Base-by-base conservation (phyloP, 1,139 yeast genomes). In the Candida albicans region DNA sequence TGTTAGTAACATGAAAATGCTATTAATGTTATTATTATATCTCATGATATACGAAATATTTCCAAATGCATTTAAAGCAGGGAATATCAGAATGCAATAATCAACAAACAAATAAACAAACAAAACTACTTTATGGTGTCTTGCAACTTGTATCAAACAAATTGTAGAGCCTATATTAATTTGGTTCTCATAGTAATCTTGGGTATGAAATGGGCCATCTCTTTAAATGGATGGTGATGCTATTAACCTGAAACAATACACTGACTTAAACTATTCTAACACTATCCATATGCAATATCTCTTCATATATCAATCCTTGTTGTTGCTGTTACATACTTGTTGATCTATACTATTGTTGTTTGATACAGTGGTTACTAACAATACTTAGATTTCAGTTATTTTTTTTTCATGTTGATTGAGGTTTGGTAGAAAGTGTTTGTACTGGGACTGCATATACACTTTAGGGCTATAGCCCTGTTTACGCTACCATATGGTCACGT, bases 1-100 rank as follows among this genome's bases (percentile, higher is more conserved):
- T 10, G 47, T 47, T 49, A 47, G 51, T 49, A 29, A n/a, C 7
- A 18, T 18, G 22, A 18, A 18, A 18, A 18, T 18, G 22, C 3
- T 18, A 18, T 5, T 4, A 18, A 18, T 18, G 22, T 4, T 18
- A 18, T 5, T 4, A 18, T 18, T 18, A 18, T 5, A 18, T 18
- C 5, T 18, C 22, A 18, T 18, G 22, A 18, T 18, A 18, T 18
- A 18, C 5, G 22, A 18, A 18, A 4, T 4, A 18, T 5, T 5
- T 5, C 22, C 3, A 18, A 5, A 18, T 18, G 5, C 22, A 18
- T 18, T 5, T 18, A 18, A 18, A 18, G 5, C 5, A 4, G 22
- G 22, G 22, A 18, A 3, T 18, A 18, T 18, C 22, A 18, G 5
- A 3, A 18, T 18, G 22, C 22, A 18, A 5, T 18, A 5, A 18